Evolutionary conservation across 257 asterid genomes (phyloP), one percentile per base, ranked within the genome.

Genomic region (Sherardia arvensis): DNA sequence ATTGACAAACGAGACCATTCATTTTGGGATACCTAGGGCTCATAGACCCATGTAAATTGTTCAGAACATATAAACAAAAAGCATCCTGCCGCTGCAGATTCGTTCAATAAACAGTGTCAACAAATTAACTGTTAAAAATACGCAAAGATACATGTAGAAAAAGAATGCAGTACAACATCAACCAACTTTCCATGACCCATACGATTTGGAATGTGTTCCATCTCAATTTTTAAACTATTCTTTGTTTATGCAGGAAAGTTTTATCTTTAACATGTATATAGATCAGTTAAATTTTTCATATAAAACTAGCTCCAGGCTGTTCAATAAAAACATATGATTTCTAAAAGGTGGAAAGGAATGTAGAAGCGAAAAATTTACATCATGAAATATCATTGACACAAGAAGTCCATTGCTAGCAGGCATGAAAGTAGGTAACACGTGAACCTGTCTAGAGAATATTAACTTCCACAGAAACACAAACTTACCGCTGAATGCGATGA

Each of bases 11-110:
- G n/a, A 74, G 70, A 53, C 71, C 64, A 59, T 70, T 72, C 61
- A 63, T 67, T 65, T 68, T 65, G 66, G 32, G 59, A 60, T 61
- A 29, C 59, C 53, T 51, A 38, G 49, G 67, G 63, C 66, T 40
- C 23, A 40, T 53, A 33, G 73, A 72, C 45, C 75, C 71, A 29
- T 30, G 60, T 25, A 40, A 65, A 65, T 64, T 59, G 60, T 59
- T 77, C 53, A 64, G 53, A 40, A 73, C 58, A 48, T 70, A 56
- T 62, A 70, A 63, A 69, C 68, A 67, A 73, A 74, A 76, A 49
- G 74, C 69, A 73, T 70, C 77, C 67, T 65, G 79, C 55, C 64
- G 67, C 84, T 79, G 69, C 66, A 68, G n/a, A n/a, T n/a, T n/a
- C 47, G 66, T 60, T 56, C 56, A 62, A 61, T 53, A 33, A 34